phyloP scores from a whole-genome alignment of 768 basidiomycete genomes.

The Pisolithus marmoratus region DNA sequence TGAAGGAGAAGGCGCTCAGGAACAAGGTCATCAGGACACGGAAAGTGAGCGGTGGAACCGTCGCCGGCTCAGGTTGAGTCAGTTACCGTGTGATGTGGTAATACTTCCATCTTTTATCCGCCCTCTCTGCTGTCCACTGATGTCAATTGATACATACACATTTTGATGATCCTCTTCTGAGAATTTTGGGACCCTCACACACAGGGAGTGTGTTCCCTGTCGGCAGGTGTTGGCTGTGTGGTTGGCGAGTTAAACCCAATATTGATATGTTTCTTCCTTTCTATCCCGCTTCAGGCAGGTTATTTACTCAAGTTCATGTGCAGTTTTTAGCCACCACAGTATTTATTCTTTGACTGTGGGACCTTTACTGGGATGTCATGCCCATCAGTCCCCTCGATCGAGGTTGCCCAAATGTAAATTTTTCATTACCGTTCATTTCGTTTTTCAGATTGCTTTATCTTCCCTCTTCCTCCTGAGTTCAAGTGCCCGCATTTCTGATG shows the following conservation, averaged over 20 bases:
- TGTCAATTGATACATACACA: constrained; percentile 5
- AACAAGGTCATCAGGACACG: constrained; percentile 78
- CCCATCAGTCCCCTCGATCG: neutral
- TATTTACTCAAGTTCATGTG: neutral
- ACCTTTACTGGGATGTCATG: neutral
- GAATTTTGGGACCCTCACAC: neutral
- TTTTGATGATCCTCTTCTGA: neutral
- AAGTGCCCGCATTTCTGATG: too few species aligned
- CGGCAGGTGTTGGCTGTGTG: neutral
- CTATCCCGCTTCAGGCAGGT: neutral
- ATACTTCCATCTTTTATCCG: constrained; percentile 11
- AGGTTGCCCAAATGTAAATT: neutral
- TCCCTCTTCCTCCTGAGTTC: too few species aligned
- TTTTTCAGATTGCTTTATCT: neutral
- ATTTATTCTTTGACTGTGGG: neutral
- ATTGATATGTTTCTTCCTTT: neutral
- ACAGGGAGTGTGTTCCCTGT: neutral
- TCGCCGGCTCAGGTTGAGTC: constrained; percentile 17
- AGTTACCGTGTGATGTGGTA: constrained; percentile 11
- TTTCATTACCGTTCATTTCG: neutral
- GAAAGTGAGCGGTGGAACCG: constrained; percentile 37
- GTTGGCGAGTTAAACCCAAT: neutral
- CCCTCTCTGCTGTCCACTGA: constrained; percentile 14
- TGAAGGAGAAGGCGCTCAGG: constrained; percentile 76
- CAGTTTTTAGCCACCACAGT: neutral